Evolutionary conservation across 192 early-diverging fungal species (phyloP).

Genomic region (Entomortierella lignicola): DNA sequence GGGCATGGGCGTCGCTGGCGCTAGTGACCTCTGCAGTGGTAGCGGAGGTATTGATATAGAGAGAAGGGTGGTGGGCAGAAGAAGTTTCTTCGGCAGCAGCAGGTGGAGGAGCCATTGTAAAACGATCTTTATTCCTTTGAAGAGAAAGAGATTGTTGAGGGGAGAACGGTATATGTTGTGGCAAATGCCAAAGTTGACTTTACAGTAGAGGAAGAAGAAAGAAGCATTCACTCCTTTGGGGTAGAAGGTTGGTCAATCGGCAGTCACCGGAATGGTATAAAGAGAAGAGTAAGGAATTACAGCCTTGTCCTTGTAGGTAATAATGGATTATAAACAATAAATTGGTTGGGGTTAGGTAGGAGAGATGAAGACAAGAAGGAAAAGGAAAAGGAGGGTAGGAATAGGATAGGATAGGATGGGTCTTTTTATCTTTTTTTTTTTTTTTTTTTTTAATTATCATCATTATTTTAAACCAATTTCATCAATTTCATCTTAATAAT

Average conservation of each 20-base stretch:
- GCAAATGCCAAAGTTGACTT: not conserved
- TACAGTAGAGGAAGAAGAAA: not conserved
- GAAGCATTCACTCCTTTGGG: not conserved
- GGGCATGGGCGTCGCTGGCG: constrained; percentile 37
- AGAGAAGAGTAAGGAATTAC: not conserved
- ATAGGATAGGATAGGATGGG: no score
- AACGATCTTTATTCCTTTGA: not conserved
- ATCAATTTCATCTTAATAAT: no score
- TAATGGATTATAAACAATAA: no score
- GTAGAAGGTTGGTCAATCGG: not conserved
- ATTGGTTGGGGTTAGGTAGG: no score
- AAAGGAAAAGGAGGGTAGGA: no score
- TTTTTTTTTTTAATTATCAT: no score
- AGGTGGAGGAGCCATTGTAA: constrained; percentile 2
- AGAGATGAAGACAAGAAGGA: no score
- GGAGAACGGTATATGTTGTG: not conserved
- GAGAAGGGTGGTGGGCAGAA: not conserved
- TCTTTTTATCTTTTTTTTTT: no score
- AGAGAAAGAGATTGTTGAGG: not conserved
- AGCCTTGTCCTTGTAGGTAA: no score
- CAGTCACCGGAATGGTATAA: not conserved
- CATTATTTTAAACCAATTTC: no score
- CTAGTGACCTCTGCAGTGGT: not conserved
- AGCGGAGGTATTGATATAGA: constrained; percentile 10
- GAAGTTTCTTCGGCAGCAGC: not conserved